Evolutionary conservation across 371 early-diverging fungal genomes (phyloP), one percentile per base, ranked within the genome.

Genomic region (Mortierella sp.): DNA sequence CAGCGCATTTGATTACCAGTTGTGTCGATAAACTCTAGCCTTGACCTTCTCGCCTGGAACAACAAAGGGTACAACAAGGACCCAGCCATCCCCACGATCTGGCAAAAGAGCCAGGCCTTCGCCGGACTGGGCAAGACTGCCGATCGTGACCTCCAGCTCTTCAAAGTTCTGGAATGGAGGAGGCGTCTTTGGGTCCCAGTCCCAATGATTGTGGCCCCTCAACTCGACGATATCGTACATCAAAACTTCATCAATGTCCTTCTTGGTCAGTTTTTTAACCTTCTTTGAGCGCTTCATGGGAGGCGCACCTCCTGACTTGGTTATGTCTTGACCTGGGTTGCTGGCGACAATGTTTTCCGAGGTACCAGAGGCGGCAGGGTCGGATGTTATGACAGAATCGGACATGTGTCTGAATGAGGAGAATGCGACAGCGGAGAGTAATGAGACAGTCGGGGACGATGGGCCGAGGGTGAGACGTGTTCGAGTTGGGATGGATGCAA

Each of bases 31-130:
- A 7, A 83, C 65, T 49, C 81, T 79, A 11, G 81, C 80, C 30
- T 65, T 61, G 8, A 83, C 88, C 19, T 57, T 63, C 66, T 89
- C 89, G 30, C 86, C 86, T 6, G 65, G 64, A 31, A 84, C 55
- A 14, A 80, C 81, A 61, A 85, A 86, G 4, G 88, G 87, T 0
- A 86, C 86, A 4, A 79, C 67, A 27, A 87, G 65, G 0, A 83
- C 64, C 87, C 87, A 87, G 3, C 80, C 82, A 12, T 76, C 70
- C 4, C 76, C 76, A 14, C 76, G 69, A 57, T 76, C 76, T 1
- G 76, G 70, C 48, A 76, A 14, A 15, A 76, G 56, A 3, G 65
- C 76, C 48, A 76, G 37, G 5, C 76, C 76, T n/a, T 76, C 76
- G 11, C 76, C 76, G 3, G 76, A 76, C 50, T 76, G 76, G 15